These are phyloP conservation scores for Sporothrix protearum DNA, from an alignment of 2,329 filamentous ascomycete species.

Conservation along the genomic window DNA sequence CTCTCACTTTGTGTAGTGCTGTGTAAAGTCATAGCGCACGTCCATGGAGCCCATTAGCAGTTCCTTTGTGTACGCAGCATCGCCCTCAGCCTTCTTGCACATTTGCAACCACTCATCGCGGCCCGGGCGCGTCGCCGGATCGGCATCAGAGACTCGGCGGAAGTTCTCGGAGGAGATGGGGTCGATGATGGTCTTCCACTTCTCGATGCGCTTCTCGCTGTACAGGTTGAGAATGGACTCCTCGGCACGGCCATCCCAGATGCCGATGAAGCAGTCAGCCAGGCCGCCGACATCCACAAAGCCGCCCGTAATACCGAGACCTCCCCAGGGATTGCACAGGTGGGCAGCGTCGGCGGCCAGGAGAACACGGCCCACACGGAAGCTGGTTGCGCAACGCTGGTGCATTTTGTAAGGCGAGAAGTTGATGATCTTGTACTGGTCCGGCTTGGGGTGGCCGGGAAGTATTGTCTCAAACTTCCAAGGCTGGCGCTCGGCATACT, in stretches of 20 bases:
- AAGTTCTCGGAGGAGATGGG: conserved; percentile 45
- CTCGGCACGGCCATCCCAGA: conserved; percentile 44
- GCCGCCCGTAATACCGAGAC: conserved; percentile 60
- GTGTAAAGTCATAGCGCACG: conserved; percentile 45
- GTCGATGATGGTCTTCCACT: conserved; percentile 45
- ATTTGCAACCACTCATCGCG: conserved; percentile 42
- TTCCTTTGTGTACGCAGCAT: conserved; percentile 35
- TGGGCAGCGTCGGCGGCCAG: conserved; percentile 61
- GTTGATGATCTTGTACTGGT: conserved; percentile 54
- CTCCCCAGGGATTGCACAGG: conserved; percentile 53
- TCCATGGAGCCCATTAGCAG: conserved; percentile 38
- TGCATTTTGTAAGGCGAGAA: conserved; percentile 61
- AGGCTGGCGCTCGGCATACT: conserved; percentile 52
- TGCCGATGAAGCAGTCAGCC: conserved; percentile 54
- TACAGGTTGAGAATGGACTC: conserved; percentile 45
- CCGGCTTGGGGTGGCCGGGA: conserved; percentile 56
- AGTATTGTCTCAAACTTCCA: conserved; percentile 56
- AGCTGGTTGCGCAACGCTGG: conserved; percentile 55
- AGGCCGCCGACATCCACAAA: conserved; percentile 62
- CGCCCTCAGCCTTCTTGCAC: conserved; percentile 38
- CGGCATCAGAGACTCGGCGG: conserved; percentile 41
- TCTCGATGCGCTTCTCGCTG: conserved; percentile 45
- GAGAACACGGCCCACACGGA: conserved; percentile 55
- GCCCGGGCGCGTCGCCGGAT: conserved; percentile 40
- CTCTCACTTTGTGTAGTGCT: conserved; percentile 39